Conservation (phyloP, 208 protist genomes). For the Wallacemonas sp. region DNA sequence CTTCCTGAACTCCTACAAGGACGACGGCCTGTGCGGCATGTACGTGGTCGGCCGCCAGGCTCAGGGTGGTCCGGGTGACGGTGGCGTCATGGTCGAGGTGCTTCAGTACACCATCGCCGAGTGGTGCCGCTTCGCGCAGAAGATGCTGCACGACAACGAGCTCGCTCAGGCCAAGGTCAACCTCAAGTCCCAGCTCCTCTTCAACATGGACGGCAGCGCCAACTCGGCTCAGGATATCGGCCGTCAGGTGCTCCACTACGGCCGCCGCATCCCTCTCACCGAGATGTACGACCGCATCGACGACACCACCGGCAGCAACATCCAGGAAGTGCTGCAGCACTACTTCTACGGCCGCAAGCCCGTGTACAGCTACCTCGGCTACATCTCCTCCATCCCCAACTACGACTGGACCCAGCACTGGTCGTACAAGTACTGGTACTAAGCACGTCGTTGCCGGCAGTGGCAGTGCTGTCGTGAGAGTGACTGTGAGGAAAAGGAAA, state of each 20-base stretch:
- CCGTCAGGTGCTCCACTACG: conserved; percentile 83
- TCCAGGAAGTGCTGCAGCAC: conserved; percentile 89
- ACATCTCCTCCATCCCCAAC: conserved; percentile 77
- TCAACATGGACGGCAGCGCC: conserved; percentile 87
- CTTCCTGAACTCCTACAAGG: conserved; percentile 89
- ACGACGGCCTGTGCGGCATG: conserved; percentile 88
- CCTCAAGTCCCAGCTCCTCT: conserved; percentile 88
- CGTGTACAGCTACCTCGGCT: conserved; percentile 86
- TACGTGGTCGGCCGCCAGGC: conserved; percentile 76
- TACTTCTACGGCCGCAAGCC: conserved; percentile 92
- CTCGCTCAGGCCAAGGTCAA: conserved; percentile 89
- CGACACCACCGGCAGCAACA: conserved; percentile 80
- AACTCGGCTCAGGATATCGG: conserved; percentile 90
- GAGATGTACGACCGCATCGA: conserved; percentile 94
- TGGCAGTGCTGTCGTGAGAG: not conserved
- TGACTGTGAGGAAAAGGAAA: not conserved
- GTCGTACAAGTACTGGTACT: conserved; percentile 93
- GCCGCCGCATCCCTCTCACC: conserved; percentile 79
- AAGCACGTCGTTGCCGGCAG: conserved; percentile 15
- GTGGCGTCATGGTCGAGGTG: conserved; percentile 75
- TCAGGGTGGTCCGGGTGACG: conserved; percentile 60
- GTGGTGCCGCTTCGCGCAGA: conserved; percentile 87
- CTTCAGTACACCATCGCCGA: conserved; percentile 89
- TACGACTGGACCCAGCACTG: conserved; percentile 91
- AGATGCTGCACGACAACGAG: conserved; percentile 82